Conservation (phyloP, 1,284 basidiomycete species). For the Tilletia horrida region DNA sequence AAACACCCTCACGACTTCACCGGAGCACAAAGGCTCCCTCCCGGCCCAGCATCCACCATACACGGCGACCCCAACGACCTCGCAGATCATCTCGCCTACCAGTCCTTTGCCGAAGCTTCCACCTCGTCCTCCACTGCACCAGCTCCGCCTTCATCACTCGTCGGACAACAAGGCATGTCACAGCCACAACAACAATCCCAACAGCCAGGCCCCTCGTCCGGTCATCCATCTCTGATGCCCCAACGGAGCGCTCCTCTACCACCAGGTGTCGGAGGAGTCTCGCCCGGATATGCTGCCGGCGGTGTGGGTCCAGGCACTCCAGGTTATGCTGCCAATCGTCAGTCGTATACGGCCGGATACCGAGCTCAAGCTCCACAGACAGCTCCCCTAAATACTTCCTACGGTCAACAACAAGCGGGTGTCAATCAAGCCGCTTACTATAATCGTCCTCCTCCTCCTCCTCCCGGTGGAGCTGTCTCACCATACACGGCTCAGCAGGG, state of each 20-base stretch:
- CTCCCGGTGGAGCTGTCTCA: too few species aligned
- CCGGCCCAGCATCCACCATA: slow-evolving; percentile 8
- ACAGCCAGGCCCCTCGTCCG: neutral
- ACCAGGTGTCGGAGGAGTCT: slow-evolving; percentile 16
- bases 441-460: neutral
- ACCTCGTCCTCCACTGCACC: neutral
- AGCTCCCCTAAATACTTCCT: neutral
- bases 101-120: slow-evolving; percentile 20
- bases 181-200: neutral
- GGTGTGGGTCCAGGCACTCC: neutral
- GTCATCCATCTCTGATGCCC: slow-evolving; percentile 33
- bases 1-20: slow-evolving; percentile 47
- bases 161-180: neutral
- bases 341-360: neutral
- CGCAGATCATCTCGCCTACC: slow-evolving; percentile 32
- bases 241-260: slow-evolving; percentile 46
- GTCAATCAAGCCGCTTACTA: neutral
- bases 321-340: neutral
- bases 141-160: too few species aligned
- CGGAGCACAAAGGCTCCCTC: slow-evolving; percentile 30
- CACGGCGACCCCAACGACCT: slow-evolving; percentile 16
- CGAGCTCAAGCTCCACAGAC: neutral
- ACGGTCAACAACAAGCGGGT: neutral
- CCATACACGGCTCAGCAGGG: neutral
- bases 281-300: neutral